These are phyloP conservation scores for Petrea volubilis DNA, from an alignment of 257 asterid genomes.

Conservation along the genomic window DNA sequence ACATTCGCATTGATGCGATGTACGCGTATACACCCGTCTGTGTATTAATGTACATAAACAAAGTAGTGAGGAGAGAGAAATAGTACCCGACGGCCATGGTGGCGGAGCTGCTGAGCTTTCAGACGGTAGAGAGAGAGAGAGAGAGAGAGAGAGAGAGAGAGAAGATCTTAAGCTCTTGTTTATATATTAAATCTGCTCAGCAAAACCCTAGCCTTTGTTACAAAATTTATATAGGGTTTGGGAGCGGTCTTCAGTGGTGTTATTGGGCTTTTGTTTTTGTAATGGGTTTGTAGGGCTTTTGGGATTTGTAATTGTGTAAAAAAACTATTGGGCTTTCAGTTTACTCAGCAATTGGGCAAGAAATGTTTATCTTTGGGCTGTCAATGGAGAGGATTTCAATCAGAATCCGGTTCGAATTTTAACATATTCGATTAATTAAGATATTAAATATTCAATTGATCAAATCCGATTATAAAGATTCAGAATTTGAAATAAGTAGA, in stretches of 20 bases:
- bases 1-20: neutral
- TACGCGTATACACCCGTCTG: neutral
- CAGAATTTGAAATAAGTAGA: no score
- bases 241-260: neutral
- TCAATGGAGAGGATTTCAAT: neutral
- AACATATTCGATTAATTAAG: no score
- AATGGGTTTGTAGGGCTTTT: conserved; percentile 5
- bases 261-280: conserved; percentile 6
- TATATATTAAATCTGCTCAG: conserved; percentile 8
- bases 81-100: conserved; percentile 57
- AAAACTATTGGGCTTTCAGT: neutral
- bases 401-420: no score
- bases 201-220: conserved; percentile 35
- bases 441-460: no score
- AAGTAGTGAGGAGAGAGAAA: neutral
- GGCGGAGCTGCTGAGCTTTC: conserved; percentile 15
- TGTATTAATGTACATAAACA: neutral
- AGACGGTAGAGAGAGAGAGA: no score
- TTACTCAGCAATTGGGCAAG: neutral
- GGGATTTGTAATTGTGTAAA: neutral
- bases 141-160: no score
- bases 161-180: neutral
- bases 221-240: neutral
- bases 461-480: no score
- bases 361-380: neutral